phyloP scores from a whole-genome alignment of 2,329 filamentous ascomycete genomes.

The Delphinella strobiligena region DNA sequence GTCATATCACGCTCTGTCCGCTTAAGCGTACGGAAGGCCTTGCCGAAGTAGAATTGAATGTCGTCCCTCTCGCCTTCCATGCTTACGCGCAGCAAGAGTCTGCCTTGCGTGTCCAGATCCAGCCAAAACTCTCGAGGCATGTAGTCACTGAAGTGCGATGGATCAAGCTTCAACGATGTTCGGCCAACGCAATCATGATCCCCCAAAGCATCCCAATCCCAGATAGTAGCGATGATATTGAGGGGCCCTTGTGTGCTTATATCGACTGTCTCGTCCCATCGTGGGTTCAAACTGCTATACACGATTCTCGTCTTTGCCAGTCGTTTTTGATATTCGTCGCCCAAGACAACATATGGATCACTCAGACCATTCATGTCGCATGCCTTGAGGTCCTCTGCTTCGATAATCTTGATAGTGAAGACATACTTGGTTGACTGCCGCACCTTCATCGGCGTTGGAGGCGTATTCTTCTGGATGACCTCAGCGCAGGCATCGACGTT shows the following conservation, averaged over 20 bases:
- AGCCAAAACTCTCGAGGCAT: conserved; percentile 95
- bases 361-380: conserved; percentile 90
- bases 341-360: conserved; percentile 92
- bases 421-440: conserved; percentile 72
- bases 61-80: conserved; percentile 99
- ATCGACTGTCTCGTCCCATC: conserved; percentile 95
- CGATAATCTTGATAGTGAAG: conserved; percentile 97
- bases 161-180: conserved; percentile 96
- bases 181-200: conserved; percentile 96
- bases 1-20: conserved; percentile 97
- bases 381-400: conserved; percentile 95
- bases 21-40: conserved; percentile 89
- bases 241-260: conserved; percentile 85
- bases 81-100: conserved; percentile 78
- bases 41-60: conserved; percentile 97
- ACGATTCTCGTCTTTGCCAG: conserved; percentile 90
- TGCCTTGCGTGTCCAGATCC: conserved; percentile 88
- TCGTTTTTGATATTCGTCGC: conserved; percentile 95
- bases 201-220: conserved; percentile 95
- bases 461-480: conserved; percentile 62
- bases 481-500: conserved; percentile 85
- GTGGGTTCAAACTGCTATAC: conserved; percentile 78
- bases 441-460: conserved; percentile 54
- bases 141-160: conserved; percentile 93
- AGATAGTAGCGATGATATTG: conserved; percentile 92